Evolutionary conservation across 1,139 yeast species (phyloP), one percentile per base, ranked within the genome.

Genomic region (Arxiozyma bovina): DNA sequence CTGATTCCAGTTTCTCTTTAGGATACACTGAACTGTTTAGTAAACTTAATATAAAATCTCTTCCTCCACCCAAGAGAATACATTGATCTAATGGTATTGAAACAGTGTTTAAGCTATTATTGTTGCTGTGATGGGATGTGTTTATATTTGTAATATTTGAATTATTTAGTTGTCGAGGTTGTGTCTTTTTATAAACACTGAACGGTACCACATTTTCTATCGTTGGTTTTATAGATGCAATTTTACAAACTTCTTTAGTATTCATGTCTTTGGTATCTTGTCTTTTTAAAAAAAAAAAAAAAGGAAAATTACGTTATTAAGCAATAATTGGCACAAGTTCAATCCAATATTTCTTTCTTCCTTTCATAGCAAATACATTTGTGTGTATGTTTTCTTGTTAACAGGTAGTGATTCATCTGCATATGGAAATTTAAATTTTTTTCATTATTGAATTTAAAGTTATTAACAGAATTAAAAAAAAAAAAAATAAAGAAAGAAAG

Each of bases 61-160:
- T 61, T 1, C 77, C 77, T 7, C 77, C 77, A 6, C 76, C 77
- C 51, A 69, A 70, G 18, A 74, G 58, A 1, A 74, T 60, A 1
- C 73, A 71, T 25, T 63, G 61, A 51, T 71, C 58, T 50, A 50
- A 55, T 22, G 53, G 56, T 45, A 53, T 48, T 44, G 57, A 55
- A 17, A 55, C 46, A n/a, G 61, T 60, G 15, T 57, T 50, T 46
- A 48, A 61, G 52, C 64, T 67, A 56, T 53, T 73, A 53, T 30
- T 48, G 11, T 45, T 30, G 20, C 12, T 44, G 27, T 30, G n/a
- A 30, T 22, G 25, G 1, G n/a, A 2, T 3, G 50, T 40, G n/a
- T 12, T 34, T 15, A 6, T 34, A 12, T 3, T 8, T 12, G 6
- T 15, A 34, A 4, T 12, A 15, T n/a, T 42, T 2, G 50, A 21